Base-by-base conservation (phyloP, 129 eudicot genomes). In the Ambrosia artemisiifolia region DNA sequence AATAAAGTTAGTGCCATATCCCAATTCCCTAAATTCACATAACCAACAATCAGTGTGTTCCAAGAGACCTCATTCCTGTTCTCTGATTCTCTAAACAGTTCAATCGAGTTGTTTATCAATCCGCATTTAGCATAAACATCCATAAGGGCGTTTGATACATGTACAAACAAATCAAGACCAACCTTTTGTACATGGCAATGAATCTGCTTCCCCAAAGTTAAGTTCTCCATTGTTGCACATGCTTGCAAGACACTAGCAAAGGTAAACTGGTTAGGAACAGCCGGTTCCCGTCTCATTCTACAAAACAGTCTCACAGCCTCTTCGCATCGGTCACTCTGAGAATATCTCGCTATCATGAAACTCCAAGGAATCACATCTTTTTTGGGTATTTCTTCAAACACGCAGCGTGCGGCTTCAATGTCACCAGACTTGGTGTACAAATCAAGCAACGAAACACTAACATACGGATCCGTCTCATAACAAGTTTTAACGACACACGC, bases 101-200 rank as follows among this genome's bases (percentile, higher is more conserved):
- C 67, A 67, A 62, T 67, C 0, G 95, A 85, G 36, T 76, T 70
- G 63, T 80, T 78, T 74, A 91, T 83, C 20, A 61, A 65, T 50
- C 91, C 97, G 78, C 95, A 87, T 76, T 90, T 90, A 8, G 91
- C 91, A 70, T 90, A 90, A 62, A 87, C 91, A 71, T 87, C 97
- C 85, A 88, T 85, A 73, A 91, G 88, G 24, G 89, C 91, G 63
- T 91, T 91, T 64, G 84, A 80, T 69, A 88, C 95, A 74, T 81
- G 88, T 11, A 83, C 73, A 78, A 83, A 77, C 5, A 63, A 47
- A 80, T 83, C 86, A 69, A 85, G 85, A 44, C 97, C 97, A 38
- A 77, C 80, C 72, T 91, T 91, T 38, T 65, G 12, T 44, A 59
- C 85, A 75, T 81, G 77, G 57, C 87, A 35, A 69, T 91, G 97